Evolutionary conservation across 805 yeast species (phyloP).

Genomic region (Saturnispora bothae): DNA sequence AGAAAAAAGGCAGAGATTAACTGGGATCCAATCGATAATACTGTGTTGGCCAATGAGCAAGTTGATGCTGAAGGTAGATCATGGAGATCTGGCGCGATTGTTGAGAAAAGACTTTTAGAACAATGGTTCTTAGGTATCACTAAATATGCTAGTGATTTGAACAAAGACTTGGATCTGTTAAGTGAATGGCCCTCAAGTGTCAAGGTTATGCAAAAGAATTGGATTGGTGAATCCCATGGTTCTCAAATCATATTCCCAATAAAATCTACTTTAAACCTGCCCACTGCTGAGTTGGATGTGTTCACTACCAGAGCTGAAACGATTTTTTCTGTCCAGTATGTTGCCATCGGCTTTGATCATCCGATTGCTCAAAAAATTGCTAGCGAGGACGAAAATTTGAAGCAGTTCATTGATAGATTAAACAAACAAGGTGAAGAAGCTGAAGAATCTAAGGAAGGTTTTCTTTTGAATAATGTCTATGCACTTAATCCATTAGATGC

Average conservation of each 20-base stretch:
- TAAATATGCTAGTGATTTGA: conserved; percentile 58
- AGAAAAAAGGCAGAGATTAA: conserved; percentile 80
- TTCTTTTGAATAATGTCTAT: conserved; percentile 31
- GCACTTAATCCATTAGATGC: conserved; percentile 52
- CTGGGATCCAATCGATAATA: conserved; percentile 96
- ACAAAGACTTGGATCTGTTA: conserved; percentile 50
- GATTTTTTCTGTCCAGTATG: conserved; percentile 66
- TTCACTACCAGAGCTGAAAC: conserved; percentile 93
- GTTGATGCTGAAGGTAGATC: conserved; percentile 85
- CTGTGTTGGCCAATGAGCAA: conserved; percentile 94
- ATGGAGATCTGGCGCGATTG: conserved; percentile 96
- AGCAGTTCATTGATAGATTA: conserved; percentile 33
- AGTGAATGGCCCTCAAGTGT: conserved; percentile 83
- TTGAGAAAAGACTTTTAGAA: conserved; percentile 67
- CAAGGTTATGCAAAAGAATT: conserved; percentile 79
- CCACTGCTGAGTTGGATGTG: conserved; percentile 30
- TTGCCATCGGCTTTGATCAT: conserved; percentile 71
- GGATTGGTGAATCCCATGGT: conserved; percentile 89
- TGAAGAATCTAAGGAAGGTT: conserved; percentile 47
- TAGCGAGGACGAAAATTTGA: conserved; percentile 30
- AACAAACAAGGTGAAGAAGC: conserved; percentile 30
- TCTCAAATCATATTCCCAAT: conserved; percentile 49
- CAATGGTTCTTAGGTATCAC: conserved; percentile 96
- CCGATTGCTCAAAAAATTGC: conserved; percentile 39
- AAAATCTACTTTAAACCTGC: conserved; percentile 10